Evolutionary conservation across 2,329 filamentous ascomycete species (phyloP).

Genomic region (Claviceps arundinis): DNA sequence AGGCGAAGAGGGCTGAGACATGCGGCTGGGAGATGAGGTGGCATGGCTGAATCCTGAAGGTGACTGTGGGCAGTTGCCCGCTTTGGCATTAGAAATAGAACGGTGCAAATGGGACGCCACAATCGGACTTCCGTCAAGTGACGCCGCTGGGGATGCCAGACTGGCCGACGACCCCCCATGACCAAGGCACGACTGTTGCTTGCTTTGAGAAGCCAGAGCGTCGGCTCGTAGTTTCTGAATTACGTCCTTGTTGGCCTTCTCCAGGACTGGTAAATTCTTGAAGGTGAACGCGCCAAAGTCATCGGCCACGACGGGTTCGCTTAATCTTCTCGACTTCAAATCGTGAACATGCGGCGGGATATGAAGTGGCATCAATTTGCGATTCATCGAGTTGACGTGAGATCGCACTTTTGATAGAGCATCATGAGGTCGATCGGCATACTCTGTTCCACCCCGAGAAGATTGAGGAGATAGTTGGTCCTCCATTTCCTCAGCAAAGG

Average conservation of each 20-base stretch:
- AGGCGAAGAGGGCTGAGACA: conserved; percentile 55
- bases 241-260: conserved; percentile 97
- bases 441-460: conserved; percentile 57
- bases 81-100: conserved; percentile 71
- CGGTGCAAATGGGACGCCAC: conserved; percentile 68
- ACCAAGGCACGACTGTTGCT: conserved; percentile 32
- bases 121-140: conserved; percentile 74
- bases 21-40: conserved; percentile 76
- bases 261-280: conserved; percentile 91
- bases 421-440: conserved; percentile 83
- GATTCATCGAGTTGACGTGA: conserved; percentile 76
- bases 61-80: conserved; percentile 65
- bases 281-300: conserved; percentile 96
- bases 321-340: conserved; percentile 71
- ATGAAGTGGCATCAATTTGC: conserved; percentile 85
- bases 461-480: conserved; percentile 69
- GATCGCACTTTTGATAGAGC: conserved; percentile 79
- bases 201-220: conserved; percentile 58
- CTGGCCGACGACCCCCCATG: conserved; percentile 25
- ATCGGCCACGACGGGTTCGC: conserved; percentile 76
- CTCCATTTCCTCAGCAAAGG: conserved; percentile 88
- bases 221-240: conserved; percentile 92
- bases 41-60: conserved; percentile 68
- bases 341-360: conserved; percentile 95
- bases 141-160: conserved; percentile 48